phyloP scores from a whole-genome alignment of 2,329 filamentous ascomycete species.

The Aureobasidium lini region DNA sequence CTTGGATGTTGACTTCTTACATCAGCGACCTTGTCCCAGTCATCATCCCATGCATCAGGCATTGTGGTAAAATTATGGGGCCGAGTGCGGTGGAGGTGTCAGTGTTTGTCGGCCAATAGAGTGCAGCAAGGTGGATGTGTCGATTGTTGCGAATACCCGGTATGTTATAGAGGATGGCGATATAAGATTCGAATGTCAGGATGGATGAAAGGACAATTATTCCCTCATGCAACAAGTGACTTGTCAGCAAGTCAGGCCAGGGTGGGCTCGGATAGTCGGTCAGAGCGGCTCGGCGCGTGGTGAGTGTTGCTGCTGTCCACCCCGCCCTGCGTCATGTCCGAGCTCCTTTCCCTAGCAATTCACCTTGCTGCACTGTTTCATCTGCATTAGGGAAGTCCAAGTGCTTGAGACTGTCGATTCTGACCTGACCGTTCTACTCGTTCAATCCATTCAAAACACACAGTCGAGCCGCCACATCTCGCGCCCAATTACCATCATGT shows the following conservation, averaged over 20 bases:
- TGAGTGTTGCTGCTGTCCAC: background rate
- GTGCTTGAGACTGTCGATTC: background rate
- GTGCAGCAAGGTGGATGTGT: background rate
- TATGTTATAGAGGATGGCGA: too few relatives aligned
- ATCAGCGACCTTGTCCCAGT: constrained; percentile 79
- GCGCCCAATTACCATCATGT: background rate
- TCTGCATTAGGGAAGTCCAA: background rate
- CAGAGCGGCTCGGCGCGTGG: background rate
- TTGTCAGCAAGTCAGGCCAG: constrained; percentile 31
- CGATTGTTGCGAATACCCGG: too few relatives aligned
- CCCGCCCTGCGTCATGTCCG: constrained; percentile 4
- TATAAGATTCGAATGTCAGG: too few relatives aligned
- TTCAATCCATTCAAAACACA: background rate
- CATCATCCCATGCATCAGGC: constrained; percentile 83
- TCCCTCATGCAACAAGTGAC: too few relatives aligned
- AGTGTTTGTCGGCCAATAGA: background rate
- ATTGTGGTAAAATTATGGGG: constrained; percentile 40
- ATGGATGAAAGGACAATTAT: too few relatives aligned
- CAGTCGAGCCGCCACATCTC: background rate
- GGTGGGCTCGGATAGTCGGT: constrained; percentile 3
- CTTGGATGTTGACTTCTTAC: constrained; percentile 31
- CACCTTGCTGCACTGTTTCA: background rate
- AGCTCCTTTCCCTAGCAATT: background rate
- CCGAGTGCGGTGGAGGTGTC: background rate
- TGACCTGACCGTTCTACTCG: background rate